Conservation (phyloP, 192 early-diverging fungal species). For the Lobosporangium transversale region DNA sequence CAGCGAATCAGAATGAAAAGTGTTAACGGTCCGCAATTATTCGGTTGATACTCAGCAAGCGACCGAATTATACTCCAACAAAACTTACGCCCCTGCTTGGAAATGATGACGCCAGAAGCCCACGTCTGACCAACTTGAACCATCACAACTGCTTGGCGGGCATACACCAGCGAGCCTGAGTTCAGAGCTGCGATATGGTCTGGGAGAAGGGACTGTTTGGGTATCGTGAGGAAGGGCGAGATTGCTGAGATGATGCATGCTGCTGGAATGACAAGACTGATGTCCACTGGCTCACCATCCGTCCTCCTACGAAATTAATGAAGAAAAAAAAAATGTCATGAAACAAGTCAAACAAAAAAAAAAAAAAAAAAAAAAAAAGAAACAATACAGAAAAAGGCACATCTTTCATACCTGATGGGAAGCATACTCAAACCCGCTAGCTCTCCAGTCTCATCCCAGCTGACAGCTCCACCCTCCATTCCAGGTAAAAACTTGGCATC, state of each 20-base stretch:
- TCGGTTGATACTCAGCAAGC: too few relatives aligned
- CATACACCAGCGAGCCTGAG: conserved; percentile 23
- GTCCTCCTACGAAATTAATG: conserved; percentile 27
- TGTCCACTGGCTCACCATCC: conserved; percentile 54
- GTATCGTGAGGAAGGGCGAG: conserved; percentile 26
- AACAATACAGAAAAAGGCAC: not conserved
- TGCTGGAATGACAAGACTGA: conserved; percentile 49
- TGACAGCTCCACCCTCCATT: conserved; percentile 53
- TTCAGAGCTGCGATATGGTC: conserved; percentile 34
- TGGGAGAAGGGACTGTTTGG: conserved; percentile 24
- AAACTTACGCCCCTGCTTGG: conserved; percentile 52
- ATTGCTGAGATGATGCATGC: conserved; percentile 46
- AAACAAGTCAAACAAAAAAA: too few relatives aligned
- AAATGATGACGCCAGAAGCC: conserved; percentile 52
- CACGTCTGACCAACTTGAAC: conserved; percentile 53
- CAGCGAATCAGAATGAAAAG: not conserved
- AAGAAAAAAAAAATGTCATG: not conserved
- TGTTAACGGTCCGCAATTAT: too few relatives aligned
- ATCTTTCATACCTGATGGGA: conserved; percentile 51
- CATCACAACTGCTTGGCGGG: conserved; percentile 51
- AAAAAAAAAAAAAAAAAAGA: not conserved
- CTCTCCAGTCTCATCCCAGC: conserved; percentile 47
- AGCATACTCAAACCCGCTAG: conserved; percentile 48
- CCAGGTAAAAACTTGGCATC: conserved; percentile 53
- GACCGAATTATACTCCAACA: too few relatives aligned